These are phyloP conservation scores for Oenanthe sinensis DNA, from an alignment of 129 eudicot genomes.

Conservation along the genomic window DNA sequence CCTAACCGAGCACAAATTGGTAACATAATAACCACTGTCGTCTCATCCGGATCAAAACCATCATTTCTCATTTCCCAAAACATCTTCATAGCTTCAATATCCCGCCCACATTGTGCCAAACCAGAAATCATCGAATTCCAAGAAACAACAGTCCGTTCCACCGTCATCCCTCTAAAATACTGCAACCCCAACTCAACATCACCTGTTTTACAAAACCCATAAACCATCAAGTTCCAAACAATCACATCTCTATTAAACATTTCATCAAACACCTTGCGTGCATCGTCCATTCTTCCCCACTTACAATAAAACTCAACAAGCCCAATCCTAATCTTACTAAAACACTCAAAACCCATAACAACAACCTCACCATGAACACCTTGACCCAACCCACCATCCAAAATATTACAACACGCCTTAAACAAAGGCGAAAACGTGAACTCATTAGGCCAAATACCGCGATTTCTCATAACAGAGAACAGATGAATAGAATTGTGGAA, in stretches of 20 bases:
- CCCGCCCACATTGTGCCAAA: slow-evolving; percentile 42
- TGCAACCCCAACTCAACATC: slow-evolving; percentile 51
- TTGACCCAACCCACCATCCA: slow-evolving; percentile 31
- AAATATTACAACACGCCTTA: slow-evolving; percentile 51
- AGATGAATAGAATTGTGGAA: slow-evolving; percentile 29
- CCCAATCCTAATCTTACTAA: slow-evolving; percentile 40
- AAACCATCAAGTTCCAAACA: slow-evolving; percentile 72
- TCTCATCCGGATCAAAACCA: slow-evolving; percentile 60
- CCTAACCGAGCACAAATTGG: slow-evolving; percentile 78
- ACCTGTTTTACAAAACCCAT: slow-evolving; percentile 54
- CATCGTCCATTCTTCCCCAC: slow-evolving; percentile 53
- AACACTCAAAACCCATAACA: slow-evolving; percentile 45
- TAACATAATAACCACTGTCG: slow-evolving; percentile 54
- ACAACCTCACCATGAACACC: slow-evolving; percentile 39
- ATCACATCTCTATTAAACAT: slow-evolving; percentile 55
- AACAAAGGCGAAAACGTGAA: slow-evolving; percentile 65
- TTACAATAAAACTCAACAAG: slow-evolving; percentile 45
- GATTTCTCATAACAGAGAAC: slow-evolving; percentile 45
- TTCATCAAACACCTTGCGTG: slow-evolving; percentile 65
- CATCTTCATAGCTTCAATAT: slow-evolving; percentile 51
- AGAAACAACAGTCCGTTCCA: slow-evolving; percentile 48
- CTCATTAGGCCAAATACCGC: slow-evolving; percentile 68
- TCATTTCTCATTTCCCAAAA: slow-evolving; percentile 48
- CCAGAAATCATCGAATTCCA: slow-evolving; percentile 78
- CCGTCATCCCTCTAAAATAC: slow-evolving; percentile 52